These are phyloP conservation scores for Mycena galericulata DNA, from an alignment of 768 basidiomycete species.

Conservation along the genomic window DNA sequence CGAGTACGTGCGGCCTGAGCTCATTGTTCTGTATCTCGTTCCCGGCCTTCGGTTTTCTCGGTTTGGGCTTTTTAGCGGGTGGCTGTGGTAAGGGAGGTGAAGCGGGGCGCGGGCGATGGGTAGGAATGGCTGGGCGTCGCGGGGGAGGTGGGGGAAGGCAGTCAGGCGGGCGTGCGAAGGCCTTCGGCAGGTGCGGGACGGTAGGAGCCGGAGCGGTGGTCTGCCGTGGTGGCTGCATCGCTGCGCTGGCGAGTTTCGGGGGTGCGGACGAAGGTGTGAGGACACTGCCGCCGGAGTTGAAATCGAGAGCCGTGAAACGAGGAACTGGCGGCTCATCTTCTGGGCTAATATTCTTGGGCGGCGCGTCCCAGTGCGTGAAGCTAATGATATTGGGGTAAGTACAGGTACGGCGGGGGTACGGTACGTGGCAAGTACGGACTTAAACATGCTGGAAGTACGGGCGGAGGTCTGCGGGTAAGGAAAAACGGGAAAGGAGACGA, in stretches of 20 bases:
- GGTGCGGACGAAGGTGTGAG: no score
- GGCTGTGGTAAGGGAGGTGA: no score
- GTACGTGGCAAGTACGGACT: slow-evolving; percentile 34
- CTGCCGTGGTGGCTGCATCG: no score
- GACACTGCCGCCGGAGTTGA: no score
- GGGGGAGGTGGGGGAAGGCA: neutral
- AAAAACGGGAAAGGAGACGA: neutral
- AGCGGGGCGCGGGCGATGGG: no score
- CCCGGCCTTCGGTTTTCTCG: neutral
- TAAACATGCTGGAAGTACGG: neutral
- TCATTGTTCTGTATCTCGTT: neutral
- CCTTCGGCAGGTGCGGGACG: no score
- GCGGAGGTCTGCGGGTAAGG: neutral
- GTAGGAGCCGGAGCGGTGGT: no score
- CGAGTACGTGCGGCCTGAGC: neutral
- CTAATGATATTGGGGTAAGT: neutral
- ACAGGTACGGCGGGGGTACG: neutral
- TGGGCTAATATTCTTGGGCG: neutral
- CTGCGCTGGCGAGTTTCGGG: neutral
- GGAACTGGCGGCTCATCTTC: no score
- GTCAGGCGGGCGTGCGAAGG: neutral
- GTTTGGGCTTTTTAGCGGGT: neutral
- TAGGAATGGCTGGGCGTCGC: no score
- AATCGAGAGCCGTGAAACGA: no score
- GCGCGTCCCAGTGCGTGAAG: neutral